A percentile compares a stretch with the other conserved stretches of the same genome.
These are phyloP conservation scores for Talaromyces nanjingensis DNA, from an alignment of 495 filamentous ascomycete genomes.

Conservation along the genomic window DNA sequence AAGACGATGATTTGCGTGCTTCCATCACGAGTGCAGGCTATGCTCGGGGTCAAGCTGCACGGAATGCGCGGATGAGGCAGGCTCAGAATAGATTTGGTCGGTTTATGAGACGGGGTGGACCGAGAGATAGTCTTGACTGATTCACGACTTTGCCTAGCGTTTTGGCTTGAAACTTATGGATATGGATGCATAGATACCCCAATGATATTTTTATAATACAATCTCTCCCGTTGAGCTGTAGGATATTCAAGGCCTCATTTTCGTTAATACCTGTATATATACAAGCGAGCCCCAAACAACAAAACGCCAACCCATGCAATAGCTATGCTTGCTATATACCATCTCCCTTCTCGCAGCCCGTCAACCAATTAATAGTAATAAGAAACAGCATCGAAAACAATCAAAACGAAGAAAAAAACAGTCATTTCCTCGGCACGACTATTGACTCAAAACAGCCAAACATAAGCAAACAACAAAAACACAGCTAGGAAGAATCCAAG, in stretches of 20 bases:
- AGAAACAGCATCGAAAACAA: no score
- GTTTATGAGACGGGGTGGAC: constrained; percentile 31
- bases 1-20: constrained; percentile 32
- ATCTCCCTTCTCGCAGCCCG: background rate
- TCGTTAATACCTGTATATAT: background rate
- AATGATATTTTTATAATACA: background rate
- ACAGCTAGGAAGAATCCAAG: constrained; percentile 77
- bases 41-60: background rate
- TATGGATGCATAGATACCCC: background rate
- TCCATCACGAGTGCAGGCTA: constrained; percentile 26
- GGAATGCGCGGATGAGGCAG: background rate
- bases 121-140: constrained; percentile 36
- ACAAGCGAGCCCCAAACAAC: background rate
- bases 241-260: background rate
- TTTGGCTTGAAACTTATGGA: background rate
- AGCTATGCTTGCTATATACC: background rate
- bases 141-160: background rate
- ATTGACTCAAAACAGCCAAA: constrained; percentile 61
- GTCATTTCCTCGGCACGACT: no score
- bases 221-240: background rate
- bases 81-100: constrained; percentile 25
- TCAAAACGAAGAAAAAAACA: background rate
- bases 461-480: constrained; percentile 74
- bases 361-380: background rate
- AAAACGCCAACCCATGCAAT: background rate